Evolutionary conservation across 2,329 filamentous ascomycete species (phyloP), one percentile per base, ranked within the genome.

Genomic region (Teratosphaeriaceae sp.): DNA sequence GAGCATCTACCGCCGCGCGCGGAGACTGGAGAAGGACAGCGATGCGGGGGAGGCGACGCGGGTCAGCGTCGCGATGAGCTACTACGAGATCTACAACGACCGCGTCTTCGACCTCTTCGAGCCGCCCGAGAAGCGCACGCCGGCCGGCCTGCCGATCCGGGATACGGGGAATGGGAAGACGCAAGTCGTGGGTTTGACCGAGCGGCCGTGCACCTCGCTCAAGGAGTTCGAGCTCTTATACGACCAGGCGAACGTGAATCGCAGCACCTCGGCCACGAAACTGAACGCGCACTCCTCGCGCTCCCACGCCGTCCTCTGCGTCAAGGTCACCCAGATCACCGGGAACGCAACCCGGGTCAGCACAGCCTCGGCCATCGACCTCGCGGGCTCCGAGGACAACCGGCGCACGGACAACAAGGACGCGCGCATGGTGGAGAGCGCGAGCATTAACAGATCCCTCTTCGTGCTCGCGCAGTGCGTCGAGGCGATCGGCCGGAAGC

Each of bases 251-350:
- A 83, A 82, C 48, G 88, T 90, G 19, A 87, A 97, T 47, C 88
- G 18, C 72, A 98, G 48, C 88, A 90, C 64, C 87, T 94, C 61
- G 88, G 92, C 29, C n/a, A 98, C 92, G 2, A 92, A 92, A 5
- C 90, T 97, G 59, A 98, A 98, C 60, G 92, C 90, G 34, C 92
- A 95, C 62, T 98, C 92, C 0, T 98, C 92, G 6, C 88, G 92
- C 52, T 98, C 92, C 1, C 92, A 98, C 64, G 92, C 92, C 29
- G 88, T 98, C 16, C 74, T 97, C 20, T 87, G 87, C 55, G 88
- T 97, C 50, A 94, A 92, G 66, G 72, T 97, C 29, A 85, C 82
- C 0, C 83, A 96, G 56, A 83, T 73, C 0, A 86, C 80, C 2
- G 78, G 78, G 7, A 75, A 85, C 43, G 71, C 79, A 58, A 76